Evolutionary conservation across 2,329 filamentous ascomycete genomes (phyloP), one percentile per base, ranked within the genome.

Genomic region (Xylaria multiplex): DNA sequence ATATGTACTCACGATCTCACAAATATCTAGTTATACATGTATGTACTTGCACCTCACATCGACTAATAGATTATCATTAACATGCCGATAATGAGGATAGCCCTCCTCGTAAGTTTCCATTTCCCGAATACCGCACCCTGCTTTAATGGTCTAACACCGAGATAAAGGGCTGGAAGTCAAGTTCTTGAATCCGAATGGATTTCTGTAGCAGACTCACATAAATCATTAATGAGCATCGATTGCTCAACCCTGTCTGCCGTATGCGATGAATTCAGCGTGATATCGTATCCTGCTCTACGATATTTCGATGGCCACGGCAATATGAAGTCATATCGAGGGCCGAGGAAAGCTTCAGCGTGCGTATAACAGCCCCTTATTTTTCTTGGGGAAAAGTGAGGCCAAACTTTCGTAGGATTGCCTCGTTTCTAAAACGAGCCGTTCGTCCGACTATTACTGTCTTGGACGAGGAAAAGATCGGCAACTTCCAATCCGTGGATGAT

Each of bases 221-320:
- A 57, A 27, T 52, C 56, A 30, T 61, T 80, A 1, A 62, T 78
- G 32, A 81, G 78, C 62, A 70, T 85, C 19, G 79, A 85, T 72
- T 85, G 83, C 69, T 71, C 73, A 2, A 62, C 68, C 1, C 69
- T 76, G 2, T n/a, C 69, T 2, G 66, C 73, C 6, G 68, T 83
- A n/a, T 85, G 83, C 70, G 68, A 75, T 55, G 77, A 81, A 30
- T 73, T 78, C 52, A 76, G 78, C 27, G 75, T 85, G 35, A 75
- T 76, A 13, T 84, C 83, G 0, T 84, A 82, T 65, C 83, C 83
- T 2, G 77, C 83, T 6, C 79, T 86, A 42, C 79, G 83, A 0
- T 77, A 81, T 9, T 82, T 81, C 64, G 77, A 77, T 45, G 71
- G 73, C 2, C 73, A 78, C 30, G 76, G 77, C 2, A 67, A 70